Evolutionary conservation across 345 rosid genomes (phyloP), one percentile per base, ranked within the genome.

Genomic region (Limnanthes douglasii): DNA sequence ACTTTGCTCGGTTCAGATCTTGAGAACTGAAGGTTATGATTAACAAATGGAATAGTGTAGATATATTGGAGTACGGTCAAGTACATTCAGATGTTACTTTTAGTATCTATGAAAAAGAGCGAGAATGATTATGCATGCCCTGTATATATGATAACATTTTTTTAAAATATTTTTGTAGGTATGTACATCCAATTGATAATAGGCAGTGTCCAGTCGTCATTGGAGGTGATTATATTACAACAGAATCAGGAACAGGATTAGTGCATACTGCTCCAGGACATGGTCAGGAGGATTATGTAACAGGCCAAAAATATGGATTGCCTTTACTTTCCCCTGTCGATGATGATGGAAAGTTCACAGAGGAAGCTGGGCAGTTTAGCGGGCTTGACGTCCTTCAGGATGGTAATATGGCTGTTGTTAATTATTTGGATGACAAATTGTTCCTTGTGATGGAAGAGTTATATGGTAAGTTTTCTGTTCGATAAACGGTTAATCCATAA

Each of bases 261-360:
- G 95, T 88, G 58, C 97, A 88, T 68, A 88, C 95, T 16, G 97
- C 97, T 59, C 97, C 97, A 41, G 95, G 95, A 45, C 97, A 88
- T 68, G 97, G 97, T 50, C 95, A 69, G 61, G 97, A 88, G 60
- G 97, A 88, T 62, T 83, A 82, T 54, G 62, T 55, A 39, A 88
- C 93, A 21, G 90, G 93, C 47, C 45, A 71, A 44, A 88, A 88
- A 62, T 88, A 78, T 62, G 90, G 93, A 44, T 59, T 88, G 41
- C 70, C 95, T 48, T 28, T 88, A 39, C 47, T 57, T 36, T 78
- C 95, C 61, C 95, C 92, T 1, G 95, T 88, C 31, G 86, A 70
- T 47, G 95, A 88, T 56, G 93, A 70, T 30, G 97, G 97, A 43
- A 71, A 61, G 22, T 88, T 88, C 57, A 82, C 95, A 31, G 86